Evolutionary conservation across 2,329 filamentous ascomycete species (phyloP), one percentile per base, ranked within the genome.

Genomic region (Sporothrix globosa): DNA sequence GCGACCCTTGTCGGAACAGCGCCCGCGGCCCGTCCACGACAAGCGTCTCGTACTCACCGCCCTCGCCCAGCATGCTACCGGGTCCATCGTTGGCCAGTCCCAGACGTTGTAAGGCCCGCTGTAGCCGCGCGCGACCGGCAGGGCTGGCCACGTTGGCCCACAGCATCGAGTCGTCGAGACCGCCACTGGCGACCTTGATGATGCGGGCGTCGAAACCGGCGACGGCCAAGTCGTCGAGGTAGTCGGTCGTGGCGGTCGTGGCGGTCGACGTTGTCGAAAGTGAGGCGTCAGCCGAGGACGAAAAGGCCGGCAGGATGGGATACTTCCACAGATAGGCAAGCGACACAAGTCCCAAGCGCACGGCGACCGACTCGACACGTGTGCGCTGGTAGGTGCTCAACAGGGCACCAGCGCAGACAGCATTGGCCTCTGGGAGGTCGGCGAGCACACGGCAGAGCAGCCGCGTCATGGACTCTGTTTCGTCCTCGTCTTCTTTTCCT

Each of bases 371-470:
- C 81, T 99, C 96, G 66, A 99, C 91, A n/a, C 96, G 86, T 0
- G 95, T 98, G 70, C 96, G 90, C 81, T 99, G 96, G 80, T 99
- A 99, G 3, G 93, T 97, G 11, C 93, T 97, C 50, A 98, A 82
- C 72, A 99, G 97, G 24, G 96, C 96, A 69, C 96, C 96, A 0
- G 94, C 93, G 75, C 90, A 94, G 66, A 99, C 83, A 44, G 95
- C 96, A 78, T 96, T 94, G 67, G 92, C 91, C 70, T 91, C 86
- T 0, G 95, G 95, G 77, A 97, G 92, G 1, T 82, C 84, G 11
- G 80, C 77, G 77, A 89, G 86, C 71, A 97, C 86, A 66, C 83
- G 84, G 21, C 79, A 80, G n/a, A 99, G 84, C 24, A 99, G 85
- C 11, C 89, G 88, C 53, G 95, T 78, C 77, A 99, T 86, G 67